Conservation (phyloP, 106 monocot species). For the Dioscorea zingiberensis region DNA sequence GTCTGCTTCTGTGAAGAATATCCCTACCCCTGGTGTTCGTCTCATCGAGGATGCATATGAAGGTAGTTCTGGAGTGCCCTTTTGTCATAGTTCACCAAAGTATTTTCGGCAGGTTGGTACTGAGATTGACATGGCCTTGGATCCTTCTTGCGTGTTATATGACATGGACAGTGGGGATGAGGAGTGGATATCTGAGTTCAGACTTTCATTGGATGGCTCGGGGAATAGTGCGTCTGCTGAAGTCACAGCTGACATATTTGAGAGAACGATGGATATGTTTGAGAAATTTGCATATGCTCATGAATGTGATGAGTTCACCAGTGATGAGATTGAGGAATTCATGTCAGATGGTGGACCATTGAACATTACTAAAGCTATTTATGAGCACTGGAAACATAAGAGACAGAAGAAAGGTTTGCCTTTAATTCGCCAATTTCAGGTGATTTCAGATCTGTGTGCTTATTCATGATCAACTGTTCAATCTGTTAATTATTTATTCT, state of each 20-base stretch:
- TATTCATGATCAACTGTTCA: background rate
- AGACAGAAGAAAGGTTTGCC: slow-evolving; percentile 65
- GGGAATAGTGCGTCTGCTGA: slow-evolving; percentile 7
- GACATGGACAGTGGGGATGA: slow-evolving; percentile 97
- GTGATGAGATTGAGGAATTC: slow-evolving; percentile 45
- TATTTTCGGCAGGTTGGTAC: slow-evolving; percentile 62
- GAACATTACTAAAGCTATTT: slow-evolving; percentile 40
- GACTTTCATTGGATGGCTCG: slow-evolving; percentile 12
- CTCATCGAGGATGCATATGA: slow-evolving; percentile 45
- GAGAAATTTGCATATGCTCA: slow-evolving; percentile 83
- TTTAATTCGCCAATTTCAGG: slow-evolving; percentile 85
- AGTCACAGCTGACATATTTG: slow-evolving; percentile 69
- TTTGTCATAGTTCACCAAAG: slow-evolving; percentile 36
- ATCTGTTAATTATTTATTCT: too few species aligned
- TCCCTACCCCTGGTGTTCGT: slow-evolving; percentile 80
- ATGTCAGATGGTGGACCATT: slow-evolving; percentile 37
- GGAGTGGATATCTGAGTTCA: slow-evolving; percentile 59
- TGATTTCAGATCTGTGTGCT: slow-evolving; percentile 9
- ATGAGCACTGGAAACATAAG: slow-evolving; percentile 54
- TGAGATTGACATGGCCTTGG: slow-evolving; percentile 74
- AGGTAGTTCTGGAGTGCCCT: slow-evolving; percentile 24
- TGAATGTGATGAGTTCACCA: slow-evolving; percentile 41
- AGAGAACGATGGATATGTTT: slow-evolving; percentile 72
- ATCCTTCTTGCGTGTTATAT: slow-evolving; percentile 69
- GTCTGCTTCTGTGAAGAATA: slow-evolving; percentile 77